Conservation (phyloP, 2,329 filamentous ascomycete genomes). For the Orbilia blumenaviensis region DNA sequence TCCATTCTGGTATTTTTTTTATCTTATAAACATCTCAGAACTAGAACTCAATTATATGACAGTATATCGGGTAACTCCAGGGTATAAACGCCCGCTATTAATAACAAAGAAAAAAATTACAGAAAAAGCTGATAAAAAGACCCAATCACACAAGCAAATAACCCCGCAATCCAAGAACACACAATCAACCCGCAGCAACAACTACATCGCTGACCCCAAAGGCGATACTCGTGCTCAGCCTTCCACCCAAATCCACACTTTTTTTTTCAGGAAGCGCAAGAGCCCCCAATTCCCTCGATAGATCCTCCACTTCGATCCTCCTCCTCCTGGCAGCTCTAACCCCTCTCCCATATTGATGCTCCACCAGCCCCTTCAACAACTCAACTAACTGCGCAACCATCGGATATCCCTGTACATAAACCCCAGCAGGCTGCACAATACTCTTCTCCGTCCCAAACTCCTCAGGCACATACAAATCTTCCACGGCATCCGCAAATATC, state of each 20-base stretch:
- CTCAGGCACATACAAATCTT: conserved; percentile 43
- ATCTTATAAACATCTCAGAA: background rate
- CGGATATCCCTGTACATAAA: conserved; percentile 40
- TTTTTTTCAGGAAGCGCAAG: conserved; percentile 32
- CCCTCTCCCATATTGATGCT: conserved; percentile 45
- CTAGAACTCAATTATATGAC: background rate
- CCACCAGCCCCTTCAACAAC: conserved; percentile 36
- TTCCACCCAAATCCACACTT: conserved; percentile 14
- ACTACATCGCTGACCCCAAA: conserved; percentile 41
- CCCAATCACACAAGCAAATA: background rate
- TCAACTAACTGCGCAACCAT: conserved; percentile 40
- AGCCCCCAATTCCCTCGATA: conserved; percentile 11
- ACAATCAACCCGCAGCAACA: background rate
- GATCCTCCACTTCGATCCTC: conserved; percentile 24
- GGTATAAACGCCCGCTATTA: conserved; percentile 19
- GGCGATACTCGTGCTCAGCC: conserved; percentile 17
- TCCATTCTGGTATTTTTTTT: background rate
- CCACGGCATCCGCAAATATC: conserved; percentile 35
- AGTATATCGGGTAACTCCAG: background rate
- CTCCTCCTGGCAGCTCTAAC: conserved; percentile 19
- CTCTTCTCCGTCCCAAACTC: conserved; percentile 37
- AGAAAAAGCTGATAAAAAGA: background rate
- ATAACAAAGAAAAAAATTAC: too few species aligned
- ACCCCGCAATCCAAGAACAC: background rate
- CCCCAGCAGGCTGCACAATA: conserved; percentile 33